Evolutionary conservation across 768 basidiomycete species (phyloP), one percentile per base, ranked within the genome.

Genomic region (Chiua virens): DNA sequence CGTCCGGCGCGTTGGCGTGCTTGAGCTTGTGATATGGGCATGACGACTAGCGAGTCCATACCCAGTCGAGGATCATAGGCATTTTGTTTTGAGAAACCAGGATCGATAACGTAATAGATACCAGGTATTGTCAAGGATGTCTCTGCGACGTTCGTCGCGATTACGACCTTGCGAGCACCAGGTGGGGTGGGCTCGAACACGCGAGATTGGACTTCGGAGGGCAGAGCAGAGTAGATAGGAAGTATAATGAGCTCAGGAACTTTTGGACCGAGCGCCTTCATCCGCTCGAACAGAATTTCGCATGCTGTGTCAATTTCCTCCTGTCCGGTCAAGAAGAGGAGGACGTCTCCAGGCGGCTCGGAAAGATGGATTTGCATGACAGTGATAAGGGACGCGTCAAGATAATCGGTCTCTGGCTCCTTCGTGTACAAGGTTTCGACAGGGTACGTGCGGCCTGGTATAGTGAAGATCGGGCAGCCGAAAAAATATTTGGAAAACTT

Each of bases 401-500:
- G 83, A 71, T 99, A 99, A 71, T 99, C 97, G 20, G 82, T 80
- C 71, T 98, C 97, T 0, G 97, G 97, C 64, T 99, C 97, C 68
- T 98, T 98, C 59, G 96, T 98, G 73, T 98, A 99, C n/a, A 98
- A 76, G 27, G 90, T 81, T 71, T 99, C 97, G 55, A 98, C 97
- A 7, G 97, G 97, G 73, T 92, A 98, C n/a, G 94, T 94, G 63
- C 95, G 87, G 60, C 97, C 97, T n/a, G 97, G 97, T 57, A 99
- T 98, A 34, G 96, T 97, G 79, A 98, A 98, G 71, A 99, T 98
- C 25, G 97, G 96, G 70, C 95, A 98, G 7, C 90, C 92, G 68
- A 87, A 97, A 78, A 99, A 99, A 78, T 99, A 99, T 64, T 94
- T 94, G 21, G 96, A 95, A 72, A 99, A 99, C 75, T 98, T 98